Evolutionary conservation across 2,329 filamentous ascomycete species (phyloP).

Genomic region (Arthrobotrys megalospora): DNA sequence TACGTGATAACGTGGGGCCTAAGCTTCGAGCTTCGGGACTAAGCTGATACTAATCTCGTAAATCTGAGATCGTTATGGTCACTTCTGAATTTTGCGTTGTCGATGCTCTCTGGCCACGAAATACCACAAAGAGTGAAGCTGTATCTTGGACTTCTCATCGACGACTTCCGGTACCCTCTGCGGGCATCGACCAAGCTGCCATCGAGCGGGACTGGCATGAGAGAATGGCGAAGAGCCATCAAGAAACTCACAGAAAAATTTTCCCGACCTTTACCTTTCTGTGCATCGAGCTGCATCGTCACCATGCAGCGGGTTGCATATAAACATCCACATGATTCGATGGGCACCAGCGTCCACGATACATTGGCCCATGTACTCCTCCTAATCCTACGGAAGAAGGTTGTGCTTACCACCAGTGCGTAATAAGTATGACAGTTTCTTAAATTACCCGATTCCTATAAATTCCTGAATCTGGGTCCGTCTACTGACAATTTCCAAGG

Average conservation of each 20-base stretch:
- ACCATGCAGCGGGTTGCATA: conserved; percentile 60
- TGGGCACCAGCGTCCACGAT: conserved; percentile 30
- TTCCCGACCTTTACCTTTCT: conserved; percentile 50
- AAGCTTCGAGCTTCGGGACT: no score
- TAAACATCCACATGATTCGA: conserved; percentile 60
- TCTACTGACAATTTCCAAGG: conserved; percentile 22
- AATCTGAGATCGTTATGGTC: no score
- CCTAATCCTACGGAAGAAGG: conserved; percentile 28
- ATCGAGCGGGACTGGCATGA: conserved; percentile 28
- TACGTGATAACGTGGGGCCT: conserved; percentile 16
- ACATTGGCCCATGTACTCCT: conserved; percentile 22
- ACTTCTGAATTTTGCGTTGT: conserved; percentile 22
- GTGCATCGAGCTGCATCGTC: conserved; percentile 61
- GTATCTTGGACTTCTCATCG: neutral
- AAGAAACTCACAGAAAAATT: conserved; percentile 45
- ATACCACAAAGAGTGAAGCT: conserved; percentile 35
- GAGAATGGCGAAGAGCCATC: conserved; percentile 40
- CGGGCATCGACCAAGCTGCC: conserved; percentile 26
- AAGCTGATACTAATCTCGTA: no score
- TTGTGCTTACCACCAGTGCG: conserved; percentile 23
- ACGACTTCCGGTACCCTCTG: neutral
- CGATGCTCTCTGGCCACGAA: neutral
- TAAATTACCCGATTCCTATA: conserved; percentile 7
- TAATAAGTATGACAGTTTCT: conserved; percentile 49
- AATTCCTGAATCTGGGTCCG: conserved; percentile 1